These are phyloP conservation scores for Chlamydomonas reinhardtii DNA, from an alignment of 163 green algal genomes.

Conservation along the genomic window DNA sequence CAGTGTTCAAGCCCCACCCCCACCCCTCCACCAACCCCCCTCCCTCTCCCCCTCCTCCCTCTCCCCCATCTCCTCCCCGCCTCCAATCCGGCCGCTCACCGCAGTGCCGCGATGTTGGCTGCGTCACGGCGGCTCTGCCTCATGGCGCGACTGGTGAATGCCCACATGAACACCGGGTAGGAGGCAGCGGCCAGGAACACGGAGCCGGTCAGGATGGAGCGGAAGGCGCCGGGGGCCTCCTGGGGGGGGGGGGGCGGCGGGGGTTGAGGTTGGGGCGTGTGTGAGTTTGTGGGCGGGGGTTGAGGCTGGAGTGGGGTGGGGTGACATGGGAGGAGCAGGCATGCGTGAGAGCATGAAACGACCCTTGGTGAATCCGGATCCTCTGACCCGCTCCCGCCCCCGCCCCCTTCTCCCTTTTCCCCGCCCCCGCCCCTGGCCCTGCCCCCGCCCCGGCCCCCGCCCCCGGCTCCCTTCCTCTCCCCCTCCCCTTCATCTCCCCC, in stretches of 20 bases:
- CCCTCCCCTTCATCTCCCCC: not conserved
- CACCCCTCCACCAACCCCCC: not conserved
- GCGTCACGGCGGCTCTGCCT: not conserved
- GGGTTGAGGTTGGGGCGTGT: not conserved
- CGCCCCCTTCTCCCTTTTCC: no score
- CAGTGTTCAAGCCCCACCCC: no score
- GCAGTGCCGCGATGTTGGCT: constrained; percentile 10
- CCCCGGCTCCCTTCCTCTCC: not conserved
- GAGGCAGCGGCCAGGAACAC: not conserved
- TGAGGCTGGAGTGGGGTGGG: not conserved
- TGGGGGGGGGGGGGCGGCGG: not conserved
- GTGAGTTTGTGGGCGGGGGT: not conserved
- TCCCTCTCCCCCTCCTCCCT: not conserved
- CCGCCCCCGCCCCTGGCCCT: no score
- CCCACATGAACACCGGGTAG: constrained; percentile 13
- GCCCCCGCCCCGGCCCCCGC: no score
- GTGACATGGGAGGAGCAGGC: no score
- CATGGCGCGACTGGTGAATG: constrained; percentile 27
- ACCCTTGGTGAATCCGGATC: no score
- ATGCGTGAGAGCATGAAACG: no score
- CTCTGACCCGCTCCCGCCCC: no score
- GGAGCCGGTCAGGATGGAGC: not conserved
- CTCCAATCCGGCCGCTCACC: not conserved
- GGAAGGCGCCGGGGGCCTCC: constrained; percentile 4
- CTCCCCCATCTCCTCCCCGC: not conserved